These are phyloP conservation scores for Pelargonium australe DNA, from an alignment of 441 rosid species.

Conservation along the genomic window DNA sequence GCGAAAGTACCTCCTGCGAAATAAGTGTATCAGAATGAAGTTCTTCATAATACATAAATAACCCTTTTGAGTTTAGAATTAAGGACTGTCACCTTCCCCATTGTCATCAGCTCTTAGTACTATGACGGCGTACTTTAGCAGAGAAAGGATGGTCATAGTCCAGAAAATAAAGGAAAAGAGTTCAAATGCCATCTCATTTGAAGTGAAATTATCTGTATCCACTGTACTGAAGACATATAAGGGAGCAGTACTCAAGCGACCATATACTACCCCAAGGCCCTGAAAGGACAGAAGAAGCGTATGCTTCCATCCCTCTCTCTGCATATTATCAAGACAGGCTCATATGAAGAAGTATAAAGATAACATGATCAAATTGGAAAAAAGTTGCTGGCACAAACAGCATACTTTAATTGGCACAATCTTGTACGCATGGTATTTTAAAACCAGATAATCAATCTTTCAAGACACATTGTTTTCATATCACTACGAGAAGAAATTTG, in stretches of 20 bases:
- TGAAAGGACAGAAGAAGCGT: conserved; percentile 44
- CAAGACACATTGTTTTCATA: not conserved
- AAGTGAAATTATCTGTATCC: conserved; percentile 25
- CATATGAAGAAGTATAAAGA: not conserved
- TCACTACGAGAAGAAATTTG: not conserved
- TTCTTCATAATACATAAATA: not conserved
- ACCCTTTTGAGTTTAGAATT: not conserved
- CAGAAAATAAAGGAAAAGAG: conserved; percentile 56
- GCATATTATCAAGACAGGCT: conserved; percentile 21
- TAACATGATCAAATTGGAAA: not conserved
- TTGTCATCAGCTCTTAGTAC: conserved; percentile 50
- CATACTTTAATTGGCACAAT: not conserved
- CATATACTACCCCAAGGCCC: conserved; percentile 56
- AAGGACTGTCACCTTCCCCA: conserved; percentile 47
- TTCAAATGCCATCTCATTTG: conserved; percentile 36
- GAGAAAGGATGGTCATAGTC: conserved; percentile 45
- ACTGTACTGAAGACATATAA: conserved; percentile 51
- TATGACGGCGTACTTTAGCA: conserved; percentile 48
- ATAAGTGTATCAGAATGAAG: conserved; percentile 8
- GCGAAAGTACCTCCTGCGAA: conserved; percentile 61
- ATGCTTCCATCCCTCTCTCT: conserved; percentile 52
- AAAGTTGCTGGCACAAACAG: no score
- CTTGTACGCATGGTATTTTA: not conserved
- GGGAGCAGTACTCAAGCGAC: conserved; percentile 53
- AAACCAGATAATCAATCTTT: not conserved